phyloP scores from a whole-genome alignment of 208 protist genomes.

The Angomonas ambiguus region DNA sequence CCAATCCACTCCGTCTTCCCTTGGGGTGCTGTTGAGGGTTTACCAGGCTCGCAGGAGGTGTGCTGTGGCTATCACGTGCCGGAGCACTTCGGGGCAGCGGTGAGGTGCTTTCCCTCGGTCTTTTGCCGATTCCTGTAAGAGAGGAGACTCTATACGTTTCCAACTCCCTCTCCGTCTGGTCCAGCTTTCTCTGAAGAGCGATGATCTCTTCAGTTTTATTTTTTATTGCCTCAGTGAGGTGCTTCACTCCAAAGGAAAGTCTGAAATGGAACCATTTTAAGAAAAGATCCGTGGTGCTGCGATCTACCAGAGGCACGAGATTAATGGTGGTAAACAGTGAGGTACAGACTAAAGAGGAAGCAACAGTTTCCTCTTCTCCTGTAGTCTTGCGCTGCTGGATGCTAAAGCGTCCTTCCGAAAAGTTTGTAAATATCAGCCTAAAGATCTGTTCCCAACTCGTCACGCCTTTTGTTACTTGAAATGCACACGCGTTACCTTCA shows the following conservation, averaged over 20 bases:
- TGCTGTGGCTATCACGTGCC: neutral
- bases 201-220: neutral
- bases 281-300: neutral
- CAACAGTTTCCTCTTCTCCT: neutral
- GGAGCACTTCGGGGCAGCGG: neutral
- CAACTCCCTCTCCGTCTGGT: neutral
- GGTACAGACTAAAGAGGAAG: too few relatives aligned
- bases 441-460: neutral
- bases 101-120: neutral
- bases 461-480: neutral
- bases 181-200: neutral
- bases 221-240: neutral
- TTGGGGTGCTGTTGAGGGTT: neutral
- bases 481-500: neutral
- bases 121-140: neutral
- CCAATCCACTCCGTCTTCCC: neutral
- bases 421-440: neutral
- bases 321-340: too few relatives aligned
- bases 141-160: too few relatives aligned
- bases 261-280: neutral
- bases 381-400: neutral
- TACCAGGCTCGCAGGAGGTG: neutral
- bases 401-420: neutral
- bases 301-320: neutral
- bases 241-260: neutral